Evolutionary conservation across 2,329 filamentous ascomycete species (phyloP), one percentile per base, ranked within the genome.

Genomic region (Fusarium nodosum): DNA sequence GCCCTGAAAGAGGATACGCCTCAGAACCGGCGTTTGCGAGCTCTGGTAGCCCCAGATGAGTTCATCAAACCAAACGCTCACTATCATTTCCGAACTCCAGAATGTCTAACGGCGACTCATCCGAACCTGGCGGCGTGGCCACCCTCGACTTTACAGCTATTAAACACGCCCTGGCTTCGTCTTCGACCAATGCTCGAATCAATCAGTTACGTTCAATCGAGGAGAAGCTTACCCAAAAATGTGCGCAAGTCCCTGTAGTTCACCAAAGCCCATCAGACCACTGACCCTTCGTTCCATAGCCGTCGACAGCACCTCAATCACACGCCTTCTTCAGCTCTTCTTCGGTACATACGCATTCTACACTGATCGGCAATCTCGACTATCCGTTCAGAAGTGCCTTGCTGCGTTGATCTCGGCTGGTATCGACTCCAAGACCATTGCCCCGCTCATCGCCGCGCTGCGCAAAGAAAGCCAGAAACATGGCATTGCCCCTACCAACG

Each of bases 271-370:
- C 34, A 60, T 61, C 51, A 55, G 55, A 33, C 34, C 53, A 64
- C 75, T 75, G 55, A 76, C 71, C 69, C 20, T 24, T 52, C 54
- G 41, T 39, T 33, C 59, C 66, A 41, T 71, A 86, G 86, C 82
- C 63, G 77, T 86, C 73, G 82, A 85, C 60, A 77, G 80, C 78
- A 78, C 84, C 46, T 79, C 85, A 54, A 80, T 88, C 57, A 80
- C 84, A 52, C 78, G 80, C 62, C 79, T 96, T 54, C 82, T 97
- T 68, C 86, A 88, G 65, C 83, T 94, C 34, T 87, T 99, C 33
- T 95, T 98, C 82, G 89, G 89, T 77, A 97, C 94, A 53, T 94
- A 97, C 77, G 88, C 93, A 65, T 89, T 92, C 73, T 99, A 98
- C 80, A 83, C 90, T 79, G 96, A 99, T 81, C 90, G 94, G 74